phyloP scores from a whole-genome alignment of 2,329 filamentous ascomycete species.

The Cephalotrichum gorgonifer region DNA sequence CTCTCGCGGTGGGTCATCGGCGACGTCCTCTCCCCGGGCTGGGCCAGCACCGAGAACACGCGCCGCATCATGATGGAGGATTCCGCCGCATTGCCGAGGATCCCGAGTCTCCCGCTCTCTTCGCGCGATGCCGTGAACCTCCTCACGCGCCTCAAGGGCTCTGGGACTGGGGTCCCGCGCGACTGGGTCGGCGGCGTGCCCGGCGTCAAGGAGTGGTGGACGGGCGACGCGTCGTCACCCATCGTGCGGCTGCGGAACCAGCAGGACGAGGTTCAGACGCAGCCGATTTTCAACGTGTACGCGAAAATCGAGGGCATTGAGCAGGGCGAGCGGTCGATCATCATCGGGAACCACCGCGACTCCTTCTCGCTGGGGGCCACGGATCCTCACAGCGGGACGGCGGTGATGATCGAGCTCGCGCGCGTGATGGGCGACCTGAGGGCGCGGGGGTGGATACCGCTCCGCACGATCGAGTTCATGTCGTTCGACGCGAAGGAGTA shows the following conservation, averaged over 20 bases:
- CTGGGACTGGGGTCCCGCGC: slow-evolving; percentile 57
- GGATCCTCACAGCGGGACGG: slow-evolving; percentile 80
- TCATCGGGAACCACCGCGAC: slow-evolving; percentile 90
- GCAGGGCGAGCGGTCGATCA: slow-evolving; percentile 69
- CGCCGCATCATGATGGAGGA: slow-evolving; percentile 60
- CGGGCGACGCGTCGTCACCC: slow-evolving; percentile 65
- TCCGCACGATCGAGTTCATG: slow-evolving; percentile 93
- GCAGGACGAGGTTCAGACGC: slow-evolving; percentile 72
- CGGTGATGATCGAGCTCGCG: slow-evolving; percentile 81
- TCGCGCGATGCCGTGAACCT: slow-evolving; percentile 82
- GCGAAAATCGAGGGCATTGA: slow-evolving; percentile 78
- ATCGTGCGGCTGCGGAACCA: slow-evolving; percentile 74
- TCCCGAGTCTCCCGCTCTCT: slow-evolving; percentile 81
- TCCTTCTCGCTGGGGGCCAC: slow-evolving; percentile 83
- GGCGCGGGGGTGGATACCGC: slow-evolving; percentile 71
- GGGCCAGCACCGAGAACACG: slow-evolving; percentile 57
- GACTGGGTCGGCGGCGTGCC: slow-evolving; percentile 72
- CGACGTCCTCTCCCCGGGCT: slow-evolving; percentile 86
- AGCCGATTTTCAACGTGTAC: slow-evolving; percentile 87
- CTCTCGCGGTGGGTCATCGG: slow-evolving; percentile 76
- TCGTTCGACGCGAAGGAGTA: slow-evolving; percentile 95
- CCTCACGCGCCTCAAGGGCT: slow-evolving; percentile 63
- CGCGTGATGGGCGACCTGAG: slow-evolving; percentile 74
- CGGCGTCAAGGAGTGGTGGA: slow-evolving; percentile 71
- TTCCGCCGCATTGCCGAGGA: slow-evolving; percentile 63